Evolutionary conservation across 331 rosid species (phyloP).

Genomic region (Malus hybrid): DNA sequence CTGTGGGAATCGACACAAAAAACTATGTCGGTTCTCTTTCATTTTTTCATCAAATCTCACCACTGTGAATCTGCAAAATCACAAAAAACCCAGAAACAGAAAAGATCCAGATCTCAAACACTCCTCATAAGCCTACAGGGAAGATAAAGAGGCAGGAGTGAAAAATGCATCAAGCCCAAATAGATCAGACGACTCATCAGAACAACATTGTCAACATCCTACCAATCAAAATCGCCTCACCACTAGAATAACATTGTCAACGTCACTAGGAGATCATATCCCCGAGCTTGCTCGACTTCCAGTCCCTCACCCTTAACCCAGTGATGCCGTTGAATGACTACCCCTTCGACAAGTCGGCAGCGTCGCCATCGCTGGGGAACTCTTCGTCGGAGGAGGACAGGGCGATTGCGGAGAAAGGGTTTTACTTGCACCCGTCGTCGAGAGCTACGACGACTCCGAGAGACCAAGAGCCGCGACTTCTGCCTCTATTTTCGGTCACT

Average conservation of each 20-base stretch:
- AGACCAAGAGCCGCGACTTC: conserved; percentile 56
- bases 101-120: too few relatives aligned
- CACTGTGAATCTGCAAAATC: too few relatives aligned
- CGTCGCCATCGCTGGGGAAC: conserved; percentile 71
- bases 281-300: conserved; percentile 75
- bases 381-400: conserved; percentile 78
- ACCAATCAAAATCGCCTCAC: conserved; percentile 52
- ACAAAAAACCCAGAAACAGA: too few relatives aligned
- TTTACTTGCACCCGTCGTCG: conserved; percentile 76
- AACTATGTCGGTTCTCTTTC: too few relatives aligned
- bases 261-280: conserved; percentile 69
- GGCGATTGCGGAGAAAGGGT: conserved; percentile 90
- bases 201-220: conserved; percentile 41
- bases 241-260: conserved; percentile 12
- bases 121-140: too few relatives aligned
- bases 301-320: conserved; percentile 81
- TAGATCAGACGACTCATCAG: too few relatives aligned
- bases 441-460: conserved; percentile 51
- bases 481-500: conserved; percentile 70
- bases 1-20: too few relatives aligned
- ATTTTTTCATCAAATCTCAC: too few relatives aligned
- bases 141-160: too few relatives aligned
- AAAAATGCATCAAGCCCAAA: too few relatives aligned
- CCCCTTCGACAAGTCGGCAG: conserved; percentile 58
- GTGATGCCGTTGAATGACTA: conserved; percentile 71